Percentiles rank a stretch among this genome's conserved stretches.
Evolutionary conservation across 2,329 filamentous ascomycete genomes (phyloP).

Genomic region (Colletotrichum sp.): DNA sequence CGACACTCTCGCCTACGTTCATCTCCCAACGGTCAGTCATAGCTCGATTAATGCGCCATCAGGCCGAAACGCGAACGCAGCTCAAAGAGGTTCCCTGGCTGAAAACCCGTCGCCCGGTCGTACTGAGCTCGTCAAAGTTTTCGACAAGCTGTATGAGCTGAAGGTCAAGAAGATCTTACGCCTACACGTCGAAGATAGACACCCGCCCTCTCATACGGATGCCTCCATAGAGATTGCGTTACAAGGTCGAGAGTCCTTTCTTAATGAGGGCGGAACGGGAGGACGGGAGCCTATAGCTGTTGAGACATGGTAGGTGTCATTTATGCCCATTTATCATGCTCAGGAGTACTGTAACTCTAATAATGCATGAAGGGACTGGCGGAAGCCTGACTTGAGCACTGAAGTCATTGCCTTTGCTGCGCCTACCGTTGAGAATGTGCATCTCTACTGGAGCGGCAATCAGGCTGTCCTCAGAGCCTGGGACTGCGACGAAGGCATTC

Average conservation of each 20-base stretch:
- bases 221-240: background rate
- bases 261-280: background rate
- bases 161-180: background rate
- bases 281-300: background rate
- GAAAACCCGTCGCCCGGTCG: background rate
- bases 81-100: background rate
- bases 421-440: background rate
- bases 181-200: background rate
- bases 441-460: background rate
- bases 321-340: fast-evolving
- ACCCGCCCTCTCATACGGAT: background rate
- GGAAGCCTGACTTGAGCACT: background rate
- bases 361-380: background rate
- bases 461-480: background rate
- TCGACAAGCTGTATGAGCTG: background rate
- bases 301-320: background rate
- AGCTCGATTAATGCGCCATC: fast-evolving
- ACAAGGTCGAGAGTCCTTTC: background rate
- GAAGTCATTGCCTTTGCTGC: background rate
- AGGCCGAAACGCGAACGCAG: background rate
- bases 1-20: background rate
- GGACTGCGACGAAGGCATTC: background rate
- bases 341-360: background rate
- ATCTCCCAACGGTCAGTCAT: background rate
- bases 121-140: background rate